Base-by-base conservation (phyloP, 352 stramenopile genomes). In the Globisporangium parvum region DNA sequence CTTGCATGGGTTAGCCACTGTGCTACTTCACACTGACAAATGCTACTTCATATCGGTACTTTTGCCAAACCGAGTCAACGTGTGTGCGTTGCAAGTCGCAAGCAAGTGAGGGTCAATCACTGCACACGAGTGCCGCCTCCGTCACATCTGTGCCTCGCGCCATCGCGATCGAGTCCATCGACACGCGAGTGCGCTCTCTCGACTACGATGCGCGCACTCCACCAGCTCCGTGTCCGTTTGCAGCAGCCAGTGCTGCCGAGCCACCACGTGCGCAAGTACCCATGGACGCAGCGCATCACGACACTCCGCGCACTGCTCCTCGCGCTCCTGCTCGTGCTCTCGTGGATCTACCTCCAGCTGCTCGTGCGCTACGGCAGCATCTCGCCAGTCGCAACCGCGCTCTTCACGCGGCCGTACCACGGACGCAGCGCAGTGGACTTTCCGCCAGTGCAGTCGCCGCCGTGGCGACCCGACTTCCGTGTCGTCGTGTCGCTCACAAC, bases 401-500 rank as follows among this genome's bases (percentile, higher is more conserved):
- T 87, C 31, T 92, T 87, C 64, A 92, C 81, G 21, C 73, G 67
- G 1, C 48, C 75, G 1, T 90, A 81, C 53, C 57, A 77, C 23
- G 81, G 81, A 2, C 73, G 79, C 20, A 42, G 48, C 0, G 67
- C 66, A 6, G 53, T 63, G 17, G 78, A 92, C 61, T 72, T 72
- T 37, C 59, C 65, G 28, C 44, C 57, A 0, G 45, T 51, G 10
- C 55, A 51, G 14, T 70, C 68, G 2, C 67, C 70, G 9, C 52
- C 62, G 1, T 93, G 82, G 79, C 73, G 78, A n/a, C 80, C 80
- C 3, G 51, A 59, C 1, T 93, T 93, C 60, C 73, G 78, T 46
- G 80, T 93, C n/a, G 80, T 93, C 6, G 78, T 93, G 49, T 89
- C 78, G 35, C 73, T 93, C 44, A 93, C 82, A 15, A 93, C 79